Base-by-base conservation (phyloP, 192 early-diverging fungal species). In the Coemansia sp. region DNA sequence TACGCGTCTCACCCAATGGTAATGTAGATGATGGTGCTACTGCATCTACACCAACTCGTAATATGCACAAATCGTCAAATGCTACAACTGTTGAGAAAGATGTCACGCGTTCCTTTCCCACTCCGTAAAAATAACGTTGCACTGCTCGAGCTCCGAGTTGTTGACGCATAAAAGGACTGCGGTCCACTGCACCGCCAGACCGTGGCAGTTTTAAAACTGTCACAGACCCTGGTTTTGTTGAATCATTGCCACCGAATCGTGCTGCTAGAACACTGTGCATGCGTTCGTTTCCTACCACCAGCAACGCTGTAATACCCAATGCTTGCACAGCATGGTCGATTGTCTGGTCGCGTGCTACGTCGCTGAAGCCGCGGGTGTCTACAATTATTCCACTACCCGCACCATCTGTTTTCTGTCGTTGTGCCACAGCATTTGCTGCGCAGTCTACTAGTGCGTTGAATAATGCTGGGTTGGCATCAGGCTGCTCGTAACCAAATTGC, bases 71-170 rank as follows among this genome's bases (percentile, higher is more conserved):
- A 42, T 98, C 95, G 11, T 88, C 61, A 58, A 91, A 96, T 24
- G 84, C 82, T 27, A 94, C 87, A 22, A 91, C 86, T 29, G 89
- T 91, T 1, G 90, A 90, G 68, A 92, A 98, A 17, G 97, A 95
- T 9, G 87, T 87, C 8, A 93, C 72, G 60, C 93, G 92, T 32
- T 75, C 86, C 53, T 89, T 87, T 0, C 79, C 33, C 0, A 92
- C 91, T 0, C 97, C 97, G 75, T 98, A 96, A 84, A 99, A 99
- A 80, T 99, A 99, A 64, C 94, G 93, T 7, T 87, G 86, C 7
- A 99, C 92, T 57, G 85, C 87, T 29, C 88, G 81, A 32, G 86
- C 83, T 68, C 94, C 90, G 4, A 84, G 56, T 36, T 92, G 89
- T 24, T 87, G 82, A 19, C 91, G 70, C 67, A 85, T 93, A 1